Percentiles rank a stretch among this genome's conserved stretches.
phyloP scores from a whole-genome alignment of 148 eudicot genomes.

The Limonium bicolor region DNA sequence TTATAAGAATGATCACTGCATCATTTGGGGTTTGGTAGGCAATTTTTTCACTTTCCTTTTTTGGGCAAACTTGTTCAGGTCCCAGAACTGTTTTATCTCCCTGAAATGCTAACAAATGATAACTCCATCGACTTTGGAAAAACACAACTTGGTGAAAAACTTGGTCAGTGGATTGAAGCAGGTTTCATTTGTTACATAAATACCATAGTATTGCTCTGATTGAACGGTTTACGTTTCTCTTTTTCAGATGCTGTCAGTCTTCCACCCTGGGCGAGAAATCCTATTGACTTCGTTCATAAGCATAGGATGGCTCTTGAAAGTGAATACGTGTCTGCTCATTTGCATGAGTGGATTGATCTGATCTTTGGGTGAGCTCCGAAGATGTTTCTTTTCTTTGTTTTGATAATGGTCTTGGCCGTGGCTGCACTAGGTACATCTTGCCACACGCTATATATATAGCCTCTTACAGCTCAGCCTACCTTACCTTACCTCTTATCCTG shows the following conservation, averaged over 20 bases:
- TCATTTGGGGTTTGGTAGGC: too few relatives aligned
- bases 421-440: too few relatives aligned
- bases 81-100: constrained; percentile 95
- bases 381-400: background rate
- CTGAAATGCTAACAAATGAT: constrained; percentile 72
- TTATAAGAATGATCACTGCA: too few relatives aligned
- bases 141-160: constrained; percentile 88
- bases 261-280: constrained; percentile 93
- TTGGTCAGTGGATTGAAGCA: constrained; percentile 35
- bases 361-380: constrained; percentile 69
- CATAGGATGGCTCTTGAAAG: constrained; percentile 97
- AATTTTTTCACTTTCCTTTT: too few relatives aligned
- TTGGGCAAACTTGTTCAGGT: too few relatives aligned
- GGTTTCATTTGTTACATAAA: constrained; percentile 4
- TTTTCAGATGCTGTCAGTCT: constrained; percentile 62
- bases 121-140: constrained; percentile 91
- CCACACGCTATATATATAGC: too few relatives aligned
- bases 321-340: constrained; percentile 93
- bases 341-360: constrained; percentile 99
- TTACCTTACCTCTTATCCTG: too few relatives aligned
- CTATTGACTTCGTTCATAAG: constrained; percentile 82
- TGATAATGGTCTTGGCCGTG: too few relatives aligned
- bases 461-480: too few relatives aligned
- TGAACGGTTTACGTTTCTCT: background rate
- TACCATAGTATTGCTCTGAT: background rate